Percentiles rank a stretch among this genome's conserved stretches.
Conservation (phyloP, 148 eudicot species). For the Camellia sinensis region DNA sequence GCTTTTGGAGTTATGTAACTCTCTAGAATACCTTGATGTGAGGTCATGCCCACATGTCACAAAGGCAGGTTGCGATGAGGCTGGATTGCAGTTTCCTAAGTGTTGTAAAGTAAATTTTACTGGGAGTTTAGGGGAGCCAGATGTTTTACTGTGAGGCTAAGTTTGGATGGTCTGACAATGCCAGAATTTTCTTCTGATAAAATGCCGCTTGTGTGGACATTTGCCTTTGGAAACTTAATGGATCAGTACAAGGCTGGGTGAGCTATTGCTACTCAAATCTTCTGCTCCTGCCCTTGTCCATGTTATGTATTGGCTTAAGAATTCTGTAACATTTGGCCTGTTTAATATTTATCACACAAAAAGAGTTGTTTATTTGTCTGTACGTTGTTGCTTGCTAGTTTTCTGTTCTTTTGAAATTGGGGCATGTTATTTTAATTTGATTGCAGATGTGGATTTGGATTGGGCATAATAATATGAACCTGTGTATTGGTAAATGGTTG, state of each 20-base stretch:
- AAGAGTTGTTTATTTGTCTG: conserved; percentile 2
- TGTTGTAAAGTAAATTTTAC: conserved; percentile 69
- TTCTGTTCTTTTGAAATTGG: neutral
- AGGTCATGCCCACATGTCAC: conserved; percentile 83
- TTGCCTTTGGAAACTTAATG: neutral
- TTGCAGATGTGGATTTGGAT: neutral
- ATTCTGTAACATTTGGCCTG: neutral
- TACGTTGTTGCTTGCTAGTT: neutral
- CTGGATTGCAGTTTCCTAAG: conserved; percentile 65
- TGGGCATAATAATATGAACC: neutral
- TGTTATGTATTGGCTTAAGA: conserved; percentile 4
- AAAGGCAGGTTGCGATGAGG: conserved; percentile 59
- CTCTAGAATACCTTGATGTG: conserved; percentile 79
- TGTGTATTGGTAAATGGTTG: neutral
- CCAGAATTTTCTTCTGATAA: neutral
- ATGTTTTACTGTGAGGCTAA: conserved; percentile 37
- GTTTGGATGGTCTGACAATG: neutral
- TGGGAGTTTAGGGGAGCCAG: conserved; percentile 68
- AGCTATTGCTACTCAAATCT: neutral
- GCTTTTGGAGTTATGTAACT: conserved; percentile 56
- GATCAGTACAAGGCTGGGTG: neutral
- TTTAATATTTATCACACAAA: neutral
- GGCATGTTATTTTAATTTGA: neutral
- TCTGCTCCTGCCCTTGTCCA: neutral
- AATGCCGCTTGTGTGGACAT: neutral